Evolutionary conservation across 345 rosid species (phyloP).

Genomic region (Acer yangbiense): DNA sequence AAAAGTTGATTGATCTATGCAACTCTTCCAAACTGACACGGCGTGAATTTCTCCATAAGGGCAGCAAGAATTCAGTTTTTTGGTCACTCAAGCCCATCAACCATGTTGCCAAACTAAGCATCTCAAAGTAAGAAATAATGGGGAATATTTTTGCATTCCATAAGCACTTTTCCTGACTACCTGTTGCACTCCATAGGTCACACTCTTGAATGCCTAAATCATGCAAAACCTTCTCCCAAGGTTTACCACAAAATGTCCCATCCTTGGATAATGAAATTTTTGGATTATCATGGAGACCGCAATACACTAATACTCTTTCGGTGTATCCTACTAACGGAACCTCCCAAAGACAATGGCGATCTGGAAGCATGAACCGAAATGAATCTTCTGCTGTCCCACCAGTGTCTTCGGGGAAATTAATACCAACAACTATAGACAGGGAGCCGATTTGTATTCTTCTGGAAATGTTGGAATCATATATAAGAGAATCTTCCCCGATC

Average conservation of each 20-base stretch:
- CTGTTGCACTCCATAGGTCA: constrained; percentile 70
- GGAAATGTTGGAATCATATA: constrained; percentile 75
- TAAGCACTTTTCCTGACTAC: constrained; percentile 67
- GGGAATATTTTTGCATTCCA: constrained; percentile 96
- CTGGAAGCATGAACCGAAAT: constrained; percentile 81
- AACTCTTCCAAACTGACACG: constrained; percentile 97
- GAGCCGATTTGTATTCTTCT: constrained; percentile 88
- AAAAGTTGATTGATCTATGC: constrained; percentile 87
- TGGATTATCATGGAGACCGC: constrained; percentile 97
- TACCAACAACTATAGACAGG: constrained; percentile 81
- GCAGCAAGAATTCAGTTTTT: constrained; percentile 41
- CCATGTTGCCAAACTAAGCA: constrained; percentile 83
- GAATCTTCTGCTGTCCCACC: constrained; percentile 37
- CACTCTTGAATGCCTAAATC: constrained; percentile 72
- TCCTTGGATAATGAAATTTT: constrained; percentile 56
- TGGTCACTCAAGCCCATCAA: constrained; percentile 78
- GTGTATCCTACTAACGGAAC: constrained; percentile 75
- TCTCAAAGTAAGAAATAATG: constrained; percentile 66
- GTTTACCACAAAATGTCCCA: constrained; percentile 96
- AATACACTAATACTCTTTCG: constrained; percentile 73
- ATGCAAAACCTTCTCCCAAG: constrained; percentile 70
- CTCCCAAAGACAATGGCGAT: constrained; percentile 98
- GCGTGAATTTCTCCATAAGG: constrained; percentile 70
- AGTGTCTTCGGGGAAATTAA: constrained; percentile 56
- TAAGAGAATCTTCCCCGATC: constrained; percentile 90